phyloP scores from a whole-genome alignment of 352 stramenopile genomes.

The Phytophthora crassamura region DNA sequence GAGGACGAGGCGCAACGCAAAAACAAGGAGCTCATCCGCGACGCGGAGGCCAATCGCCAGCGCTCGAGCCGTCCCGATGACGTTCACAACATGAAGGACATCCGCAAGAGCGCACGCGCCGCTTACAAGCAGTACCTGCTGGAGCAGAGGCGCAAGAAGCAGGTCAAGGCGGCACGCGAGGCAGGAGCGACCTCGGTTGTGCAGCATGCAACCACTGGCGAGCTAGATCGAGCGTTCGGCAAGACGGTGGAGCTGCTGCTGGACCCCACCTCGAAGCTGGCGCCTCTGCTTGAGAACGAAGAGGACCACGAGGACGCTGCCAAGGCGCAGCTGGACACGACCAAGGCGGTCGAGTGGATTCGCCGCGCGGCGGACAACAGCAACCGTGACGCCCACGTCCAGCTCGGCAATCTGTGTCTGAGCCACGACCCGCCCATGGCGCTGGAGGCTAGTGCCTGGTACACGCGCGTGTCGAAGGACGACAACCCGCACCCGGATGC shows the following conservation, averaged over 20 bases:
- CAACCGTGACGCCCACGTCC: conserved; percentile 80
- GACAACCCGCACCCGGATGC: conserved; percentile 76
- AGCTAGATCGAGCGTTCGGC: conserved; percentile 77
- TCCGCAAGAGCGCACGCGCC: conserved; percentile 78
- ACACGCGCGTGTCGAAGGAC: conserved; percentile 63
- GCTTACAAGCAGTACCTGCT: conserved; percentile 81
- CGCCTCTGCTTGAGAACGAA: conserved; percentile 41
- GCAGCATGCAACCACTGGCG: conserved; percentile 58
- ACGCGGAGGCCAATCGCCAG: conserved; percentile 78
- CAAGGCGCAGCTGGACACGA: conserved; percentile 54
- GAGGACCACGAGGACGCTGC: conserved; percentile 23
- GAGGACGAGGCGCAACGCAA: conserved; percentile 34
- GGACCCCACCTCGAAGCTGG: conserved; percentile 61
- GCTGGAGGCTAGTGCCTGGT: conserved; percentile 76
- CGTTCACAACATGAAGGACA: conserved; percentile 70
- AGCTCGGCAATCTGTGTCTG: conserved; percentile 83
- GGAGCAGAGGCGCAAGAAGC: conserved; percentile 50
- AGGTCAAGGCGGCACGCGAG: conserved; percentile 16
- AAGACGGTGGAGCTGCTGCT: conserved; percentile 75
- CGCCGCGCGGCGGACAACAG: conserved; percentile 79
- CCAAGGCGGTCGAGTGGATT: conserved; percentile 82
- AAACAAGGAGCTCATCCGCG: conserved; percentile 58
- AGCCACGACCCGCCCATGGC: conserved; percentile 81
- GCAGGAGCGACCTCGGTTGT: conserved; percentile 42
- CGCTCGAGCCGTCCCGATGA: conserved; percentile 50